A percentile compares a stretch with the other conserved stretches of the same genome.
phyloP scores from a whole-genome alignment of 1,139 yeast genomes.

The Candida tetrigidarum region DNA sequence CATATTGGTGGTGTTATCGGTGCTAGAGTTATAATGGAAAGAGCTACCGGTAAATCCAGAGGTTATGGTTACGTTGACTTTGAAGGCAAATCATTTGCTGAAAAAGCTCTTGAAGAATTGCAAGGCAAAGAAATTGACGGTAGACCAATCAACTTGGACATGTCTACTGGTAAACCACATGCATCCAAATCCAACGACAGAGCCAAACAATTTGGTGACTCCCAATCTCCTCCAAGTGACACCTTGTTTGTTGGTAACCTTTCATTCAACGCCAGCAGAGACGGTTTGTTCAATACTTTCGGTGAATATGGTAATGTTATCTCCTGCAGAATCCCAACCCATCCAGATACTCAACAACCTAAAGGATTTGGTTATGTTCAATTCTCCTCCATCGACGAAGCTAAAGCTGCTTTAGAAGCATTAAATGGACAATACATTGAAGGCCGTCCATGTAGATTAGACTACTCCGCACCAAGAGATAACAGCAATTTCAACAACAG shows the following conservation, averaged over 20 bases:
- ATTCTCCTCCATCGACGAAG: slow-evolving; percentile 84
- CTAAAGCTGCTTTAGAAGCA: slow-evolving; percentile 85
- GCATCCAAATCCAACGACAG: slow-evolving; percentile 64
- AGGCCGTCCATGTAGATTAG: slow-evolving; percentile 95
- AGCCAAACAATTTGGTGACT: slow-evolving; percentile 89
- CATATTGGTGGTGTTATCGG: slow-evolving; percentile 76
- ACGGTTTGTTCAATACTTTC: slow-evolving; percentile 71
- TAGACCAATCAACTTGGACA: slow-evolving; percentile 91
- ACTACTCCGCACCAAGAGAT: slow-evolving; percentile 91
- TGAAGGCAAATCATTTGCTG: slow-evolving; percentile 74
- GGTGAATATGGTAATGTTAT: slow-evolving; percentile 79
- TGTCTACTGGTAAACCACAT: slow-evolving; percentile 84
- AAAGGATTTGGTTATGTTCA: slow-evolving; percentile 99
- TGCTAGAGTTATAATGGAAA: slow-evolving; percentile 95
- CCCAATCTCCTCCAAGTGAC: slow-evolving; percentile 90
- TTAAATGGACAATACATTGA: slow-evolving; percentile 88
- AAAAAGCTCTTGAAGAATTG: slow-evolving; percentile 82
- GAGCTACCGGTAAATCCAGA: slow-evolving; percentile 90
- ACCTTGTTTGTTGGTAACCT: slow-evolving; percentile 96
- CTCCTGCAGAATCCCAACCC: slow-evolving; percentile 94
- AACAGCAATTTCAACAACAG: slow-evolving; percentile 37
- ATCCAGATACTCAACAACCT: slow-evolving; percentile 98
- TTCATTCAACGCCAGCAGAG: slow-evolving; percentile 87
- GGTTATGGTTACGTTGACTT: slow-evolving; percentile 99
- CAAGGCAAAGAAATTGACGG: slow-evolving; percentile 97